A percentile compares a stretch with the other conserved stretches of the same genome.
Evolutionary conservation across 164 flowering plant genomes (phyloP).

Genomic region (Vitis labrusca): DNA sequence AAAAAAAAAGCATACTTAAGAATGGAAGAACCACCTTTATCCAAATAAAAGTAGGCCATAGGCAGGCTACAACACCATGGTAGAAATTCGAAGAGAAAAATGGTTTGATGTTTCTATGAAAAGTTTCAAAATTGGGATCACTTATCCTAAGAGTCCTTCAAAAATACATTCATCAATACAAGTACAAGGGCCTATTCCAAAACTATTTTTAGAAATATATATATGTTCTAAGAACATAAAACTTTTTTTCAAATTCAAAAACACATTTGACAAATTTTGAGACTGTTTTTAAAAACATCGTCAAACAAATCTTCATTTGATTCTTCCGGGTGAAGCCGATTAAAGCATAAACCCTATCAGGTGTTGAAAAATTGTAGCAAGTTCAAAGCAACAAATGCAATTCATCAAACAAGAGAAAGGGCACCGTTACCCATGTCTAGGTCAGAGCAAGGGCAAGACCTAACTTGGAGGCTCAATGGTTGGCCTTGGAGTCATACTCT

Average conservation of each 20-base stretch:
- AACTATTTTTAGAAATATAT: no score
- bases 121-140: constrained; percentile 25
- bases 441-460: constrained; percentile 74
- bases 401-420: not conserved
- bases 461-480: constrained; percentile 30
- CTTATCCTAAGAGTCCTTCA: constrained; percentile 3
- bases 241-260: no score
- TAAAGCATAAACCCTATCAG: constrained; percentile 4
- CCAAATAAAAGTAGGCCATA: no score
- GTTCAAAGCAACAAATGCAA: not conserved
- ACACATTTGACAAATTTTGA: no score
- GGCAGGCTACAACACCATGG: no score
- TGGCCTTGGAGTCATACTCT: constrained; percentile 53
- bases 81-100: not conserved
- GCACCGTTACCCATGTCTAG: constrained; percentile 28
- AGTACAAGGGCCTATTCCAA: no score
- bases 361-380: constrained; percentile 13
- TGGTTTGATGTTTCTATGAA: not conserved
- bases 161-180: constrained; percentile 1
- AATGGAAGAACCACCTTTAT: no score
- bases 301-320: no score
- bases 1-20: no score
- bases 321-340: no score
- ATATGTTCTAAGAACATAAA: no score
- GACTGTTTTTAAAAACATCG: no score